Evolutionary conservation across 176 grass and related monocot genomes (phyloP).

Genomic region (Carex kokanica): DNA sequence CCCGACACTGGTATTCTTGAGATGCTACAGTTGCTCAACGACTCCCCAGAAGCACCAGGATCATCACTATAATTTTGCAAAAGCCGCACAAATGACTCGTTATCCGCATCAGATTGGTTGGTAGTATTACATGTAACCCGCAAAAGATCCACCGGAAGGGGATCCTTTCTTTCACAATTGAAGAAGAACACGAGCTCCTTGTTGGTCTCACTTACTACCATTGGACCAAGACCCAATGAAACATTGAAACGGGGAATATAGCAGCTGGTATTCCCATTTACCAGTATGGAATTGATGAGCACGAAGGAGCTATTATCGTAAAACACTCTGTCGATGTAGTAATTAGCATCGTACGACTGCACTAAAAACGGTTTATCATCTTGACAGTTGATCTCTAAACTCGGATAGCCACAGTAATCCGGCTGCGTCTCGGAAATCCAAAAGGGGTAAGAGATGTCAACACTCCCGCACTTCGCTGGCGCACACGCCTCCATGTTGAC

Average conservation of each 20-base stretch:
- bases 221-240: slow-evolving; percentile 25
- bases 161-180: not conserved
- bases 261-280: not conserved
- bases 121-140: not conserved
- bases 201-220: slow-evolving; percentile 27
- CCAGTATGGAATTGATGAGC: not conserved
- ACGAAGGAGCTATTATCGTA: slow-evolving; percentile 30
- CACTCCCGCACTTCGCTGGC: slow-evolving; percentile 21
- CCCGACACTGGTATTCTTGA: slow-evolving; percentile 32
- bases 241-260: not conserved
- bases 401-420: slow-evolving; percentile 23
- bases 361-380: not conserved
- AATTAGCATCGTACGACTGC: not conserved
- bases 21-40: slow-evolving; percentile 17
- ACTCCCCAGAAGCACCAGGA: not conserved
- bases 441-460: slow-evolving; percentile 41
- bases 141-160: not conserved
- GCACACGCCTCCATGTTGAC: slow-evolving; percentile 3
- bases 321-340: slow-evolving; percentile 5
- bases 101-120: accelerated
- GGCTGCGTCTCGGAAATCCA: slow-evolving; percentile 34
- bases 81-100: slow-evolving; percentile 4
- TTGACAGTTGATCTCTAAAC: slow-evolving; percentile 20
- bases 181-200: slow-evolving; percentile 39
- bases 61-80: slow-evolving; percentile 1